Base-by-base conservation (phyloP, 495 filamentous ascomycete genomes). In the Penicillium diatomitis region DNA sequence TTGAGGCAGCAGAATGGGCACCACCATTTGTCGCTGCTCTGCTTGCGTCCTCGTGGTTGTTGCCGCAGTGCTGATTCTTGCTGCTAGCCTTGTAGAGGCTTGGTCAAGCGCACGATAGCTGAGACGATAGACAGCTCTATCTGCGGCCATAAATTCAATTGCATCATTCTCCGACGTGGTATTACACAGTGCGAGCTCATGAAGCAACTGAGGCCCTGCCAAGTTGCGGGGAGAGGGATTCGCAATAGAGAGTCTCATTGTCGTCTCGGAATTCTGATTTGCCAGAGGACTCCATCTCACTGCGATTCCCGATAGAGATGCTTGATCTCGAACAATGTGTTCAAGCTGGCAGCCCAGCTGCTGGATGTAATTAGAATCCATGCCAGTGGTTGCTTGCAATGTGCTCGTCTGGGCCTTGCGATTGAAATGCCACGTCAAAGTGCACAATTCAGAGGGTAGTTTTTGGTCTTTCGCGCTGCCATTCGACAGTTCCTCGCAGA, bases 1-100 rank as follows among this genome's bases (percentile, higher is more conserved):
- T 59, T 92, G 88, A 6, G 81, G 79, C 4, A 89, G 57, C 6
- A 90, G 73, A 6, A 92, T 68, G 0, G 88, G 88, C 11, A 92
- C 72, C n/a, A 89, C 72, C 29, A 45, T 43, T 43, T 47, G 50
- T 32, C 7, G 39, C 5, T 32, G 32, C 32, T 44, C 48, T 10
- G 34, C 27, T 20, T n/a, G 11, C 47, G 33, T 27, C 35, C 8
- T 20, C 20, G 20, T 20, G 20, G 33, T 48, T 20, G 28, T 44
- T 11, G 74, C 56, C 35, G 56, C 55, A 32, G 47, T 50, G 7
- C 54, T 52, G 32, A 87, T 76, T 32, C 66, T 55, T 11, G 54
- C 41, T 7, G 84, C 81, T 6, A 87, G 64, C 7, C 55, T 48
- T 11, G 78, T 66, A 0, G 83, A 81, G 1, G 71, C 62, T 12